Evolutionary conservation across 2,329 filamentous ascomycete species (phyloP), one percentile per base, ranked within the genome.

Genomic region (Aureobasidium musti): DNA sequence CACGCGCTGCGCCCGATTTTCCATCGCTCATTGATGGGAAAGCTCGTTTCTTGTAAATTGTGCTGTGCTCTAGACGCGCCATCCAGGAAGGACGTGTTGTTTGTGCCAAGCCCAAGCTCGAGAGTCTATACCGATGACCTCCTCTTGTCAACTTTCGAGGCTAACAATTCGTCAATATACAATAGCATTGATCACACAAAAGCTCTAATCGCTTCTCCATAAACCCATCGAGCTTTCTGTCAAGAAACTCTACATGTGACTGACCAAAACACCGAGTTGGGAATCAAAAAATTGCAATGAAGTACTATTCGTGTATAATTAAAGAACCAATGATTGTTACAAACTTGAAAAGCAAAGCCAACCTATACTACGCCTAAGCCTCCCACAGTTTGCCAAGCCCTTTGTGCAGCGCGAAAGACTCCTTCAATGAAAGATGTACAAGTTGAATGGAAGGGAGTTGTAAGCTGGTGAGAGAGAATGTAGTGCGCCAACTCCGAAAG

Each of bases 1-100:
- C 79, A 96, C 86, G 81, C 91, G 90, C 77, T 87, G 79, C 69
- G 66, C 68, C 33, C 56, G 61, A 35, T 39, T 54, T 39, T 67
- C 59, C 43, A 65, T 65, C 68, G 65, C 63, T 45, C 65, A 50
- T 60, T n/a, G 43, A 50, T 53, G 23, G 11, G 14, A 19, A 13
- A 26, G 8, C 1, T 11, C n/a, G n/a, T 7, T 56, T 33, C 19
- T 53, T 17, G 17, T n/a, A n/a, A 21, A 41, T 21, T 63, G 59
- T 47, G 59, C 59, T 28, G 17, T 23, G 41, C 30, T 26, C 30
- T n/a, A 50, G 49, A 59, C 63, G 47, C 56, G 60, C 33, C n/a
- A 19, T 21, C 7, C 6, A 4, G 21, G 8, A 26, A n/a, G 52
- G 63, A 66, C 52, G 63, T 66, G 63, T 66, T 66, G 52, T 66